Evolutionary conservation across 345 rosid species (phyloP), one percentile per base, ranked within the genome.

Genomic region (Brassica nigra): DNA sequence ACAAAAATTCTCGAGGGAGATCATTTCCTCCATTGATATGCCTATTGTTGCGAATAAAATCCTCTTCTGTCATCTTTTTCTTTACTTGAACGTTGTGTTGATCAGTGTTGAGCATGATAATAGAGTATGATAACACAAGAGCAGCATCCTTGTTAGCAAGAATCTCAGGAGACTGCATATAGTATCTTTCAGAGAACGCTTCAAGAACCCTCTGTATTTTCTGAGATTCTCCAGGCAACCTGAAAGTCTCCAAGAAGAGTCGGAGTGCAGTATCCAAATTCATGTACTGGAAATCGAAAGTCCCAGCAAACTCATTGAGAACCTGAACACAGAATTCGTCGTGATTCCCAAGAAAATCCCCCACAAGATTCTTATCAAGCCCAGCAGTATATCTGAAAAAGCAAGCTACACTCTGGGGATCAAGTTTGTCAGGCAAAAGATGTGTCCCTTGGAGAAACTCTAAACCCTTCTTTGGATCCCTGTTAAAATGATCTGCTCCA

Each of bases 401-500:
- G 86, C 93, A 95, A 65, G 99, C 99, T 39, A 95, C 99, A 83
- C 99, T 95, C 85, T 95, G 97, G 11, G 99, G 99, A 76, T 95
- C 97, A 81, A 95, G 99, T 86, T 93, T 89, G 81, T 91, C 99
- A 23, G 99, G 99, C 79, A 95, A 84, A 82, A 95, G 97, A 88
- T 95, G 97, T 29, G 97, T 91, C 83, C 97, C 99, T 86, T 95
- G 99, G 42, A 95, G 99, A 85, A 90, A 93, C 83, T 95, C 98
- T 76, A 95, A 80, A 77, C 99, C 99, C 81, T 95, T 95, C 90
- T 95, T 93, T 2, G 99, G 98, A 73, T 95, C 98, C 80, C 99
- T 95, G 83, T 95, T 95, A 74, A 95, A 95, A 83, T 95, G 99
- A 89, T 95, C 98, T 76, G 98, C 99, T 75, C 99, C 99, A 80